Conservation (phyloP, 2,329 filamentous ascomycete genomes). For the Juglanconis juglandina region DNA sequence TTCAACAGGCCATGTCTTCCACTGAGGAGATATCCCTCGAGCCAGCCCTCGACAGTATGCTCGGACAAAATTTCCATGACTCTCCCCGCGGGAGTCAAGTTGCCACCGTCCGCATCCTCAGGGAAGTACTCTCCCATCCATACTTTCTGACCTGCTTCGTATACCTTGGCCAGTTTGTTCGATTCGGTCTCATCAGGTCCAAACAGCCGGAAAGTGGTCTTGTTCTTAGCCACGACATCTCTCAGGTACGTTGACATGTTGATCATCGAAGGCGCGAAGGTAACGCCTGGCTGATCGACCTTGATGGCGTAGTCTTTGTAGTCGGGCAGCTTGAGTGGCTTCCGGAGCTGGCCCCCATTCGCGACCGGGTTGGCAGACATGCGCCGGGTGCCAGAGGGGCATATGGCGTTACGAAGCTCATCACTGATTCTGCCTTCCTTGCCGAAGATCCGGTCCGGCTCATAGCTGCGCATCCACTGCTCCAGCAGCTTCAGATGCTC, state of each 20-base stretch:
- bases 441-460: constrained; percentile 69
- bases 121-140: constrained; percentile 78
- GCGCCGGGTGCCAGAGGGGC: constrained; percentile 61
- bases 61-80: constrained; percentile 86
- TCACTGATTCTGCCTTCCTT: constrained; percentile 59
- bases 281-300: constrained; percentile 58
- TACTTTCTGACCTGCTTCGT: constrained; percentile 72
- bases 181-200: constrained; percentile 79
- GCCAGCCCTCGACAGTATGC: constrained; percentile 76
- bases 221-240: constrained; percentile 64
- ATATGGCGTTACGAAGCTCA: constrained; percentile 57
- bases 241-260: constrained; percentile 66
- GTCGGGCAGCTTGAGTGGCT: constrained; percentile 65
- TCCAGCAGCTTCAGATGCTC: constrained; percentile 67
- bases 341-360: constrained; percentile 66
- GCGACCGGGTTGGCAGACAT: constrained; percentile 77
- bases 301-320: constrained; percentile 65
- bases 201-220: constrained; percentile 68
- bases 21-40: constrained; percentile 74
- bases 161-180: constrained; percentile 71
- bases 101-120: constrained; percentile 71
- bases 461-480: constrained; percentile 73
- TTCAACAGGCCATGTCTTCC: constrained; percentile 74
- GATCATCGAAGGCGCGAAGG: constrained; percentile 60
- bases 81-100: constrained; percentile 63